Base-by-base conservation (phyloP, 805 yeast species). In the Maudiozyma saulgeensis region DNA sequence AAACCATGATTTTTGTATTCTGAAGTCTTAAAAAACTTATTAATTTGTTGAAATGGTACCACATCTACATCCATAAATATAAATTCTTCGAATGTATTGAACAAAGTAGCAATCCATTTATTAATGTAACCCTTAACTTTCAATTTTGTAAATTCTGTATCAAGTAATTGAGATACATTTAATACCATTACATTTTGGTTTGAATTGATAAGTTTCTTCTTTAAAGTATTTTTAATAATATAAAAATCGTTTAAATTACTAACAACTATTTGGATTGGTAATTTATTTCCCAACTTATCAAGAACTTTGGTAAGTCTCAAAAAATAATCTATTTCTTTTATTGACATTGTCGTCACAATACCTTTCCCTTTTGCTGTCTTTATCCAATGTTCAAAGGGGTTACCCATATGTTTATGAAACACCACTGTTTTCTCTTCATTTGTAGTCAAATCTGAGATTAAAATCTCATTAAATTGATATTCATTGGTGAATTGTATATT, bases 41-140 rank as follows among this genome's bases (percentile, higher is more conserved):
- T 68, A 1, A 68, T 51, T 49, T 76, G 74, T 1, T 70, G 61
- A 39, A 75, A 59, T 1, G 75, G 64, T 2, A 77, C 75, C 0
- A 76, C 65, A 58, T 79, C 83, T 2, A 80, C 74, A 58, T 79
- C 84, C 28, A 79, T 48, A 28, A 79, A 63, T 9, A 79, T 61
- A 37, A 72, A 66, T 53, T 78, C 77, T 47, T 72, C 68, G 54
- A 79, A 79, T 13, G 78, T 67, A 52, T 67, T 72, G 64, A 76
- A 77, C 45, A 76, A 55, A 13, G 70, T 66, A 0, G 80, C 79
- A 18, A 76, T 53, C 45, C 77, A 67, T 55, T 78, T 78, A 56
- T 71, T 74, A n/a, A 70, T 72, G 55, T 69, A 76, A 0, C 72
- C 67, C 2, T 6, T 19, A 6, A 54, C 46, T 13, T 39, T 25